Evolutionary conservation across 2,329 filamentous ascomycete genomes (phyloP).

Genomic region (Thielaviopsis punctulata): DNA sequence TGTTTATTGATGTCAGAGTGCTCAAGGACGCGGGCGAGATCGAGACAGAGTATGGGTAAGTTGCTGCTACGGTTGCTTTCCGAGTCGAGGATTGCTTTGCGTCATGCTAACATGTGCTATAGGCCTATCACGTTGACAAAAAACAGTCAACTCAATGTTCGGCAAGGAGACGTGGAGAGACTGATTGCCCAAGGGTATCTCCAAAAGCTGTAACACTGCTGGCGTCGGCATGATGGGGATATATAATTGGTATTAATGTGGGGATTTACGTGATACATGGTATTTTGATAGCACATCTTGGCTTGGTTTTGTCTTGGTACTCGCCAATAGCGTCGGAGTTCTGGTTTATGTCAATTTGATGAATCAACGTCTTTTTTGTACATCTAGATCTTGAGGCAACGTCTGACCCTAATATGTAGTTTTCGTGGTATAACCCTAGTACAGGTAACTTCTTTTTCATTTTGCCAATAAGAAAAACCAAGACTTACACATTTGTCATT

Average conservation of each 20-base stretch:
- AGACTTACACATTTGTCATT: too few species aligned
- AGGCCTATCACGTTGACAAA: conserved; percentile 92
- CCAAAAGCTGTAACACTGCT: conserved; percentile 49
- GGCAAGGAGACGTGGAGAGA: conserved; percentile 87
- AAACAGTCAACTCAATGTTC: conserved; percentile 95
- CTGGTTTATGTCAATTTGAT: not conserved
- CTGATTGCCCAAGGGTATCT: conserved; percentile 89
- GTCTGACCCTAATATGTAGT: not conserved
- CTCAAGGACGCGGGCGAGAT: conserved; percentile 96
- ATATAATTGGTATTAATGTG: not conserved
- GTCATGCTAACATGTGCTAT: conserved; percentile 12
- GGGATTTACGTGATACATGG: not conserved
- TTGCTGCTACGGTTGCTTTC: conserved; percentile 12
- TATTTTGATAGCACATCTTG: not conserved
- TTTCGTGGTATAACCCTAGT: too few species aligned
- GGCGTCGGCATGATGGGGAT: not conserved
- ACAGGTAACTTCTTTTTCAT: too few species aligned
- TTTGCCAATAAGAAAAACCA: too few species aligned
- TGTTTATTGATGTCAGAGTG: conserved; percentile 94
- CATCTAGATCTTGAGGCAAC: not conserved
- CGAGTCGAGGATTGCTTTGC: not conserved
- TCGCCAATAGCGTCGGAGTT: not conserved
- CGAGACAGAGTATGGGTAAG: conserved; percentile 94
- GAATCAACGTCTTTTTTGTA: not conserved
- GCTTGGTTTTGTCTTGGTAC: not conserved